Evolutionary conservation across 495 filamentous ascomycete species (phyloP), one percentile per base, ranked within the genome.

Genomic region (Penicillium lividum): DNA sequence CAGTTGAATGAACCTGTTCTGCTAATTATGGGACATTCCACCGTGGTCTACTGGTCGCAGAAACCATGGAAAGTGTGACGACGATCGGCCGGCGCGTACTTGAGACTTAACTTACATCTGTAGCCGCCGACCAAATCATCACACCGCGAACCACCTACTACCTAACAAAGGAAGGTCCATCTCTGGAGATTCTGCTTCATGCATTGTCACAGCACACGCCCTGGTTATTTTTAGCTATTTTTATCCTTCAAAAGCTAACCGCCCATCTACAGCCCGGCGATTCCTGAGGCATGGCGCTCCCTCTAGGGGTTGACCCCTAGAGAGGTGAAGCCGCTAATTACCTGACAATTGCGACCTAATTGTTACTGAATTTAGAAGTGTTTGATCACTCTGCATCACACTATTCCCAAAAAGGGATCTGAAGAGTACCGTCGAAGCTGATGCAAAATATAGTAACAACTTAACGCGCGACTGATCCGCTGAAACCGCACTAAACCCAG

Each of bases 361-460:
- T 68, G 71, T 69, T 77, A 61, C 73, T 69, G 69, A 71, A 70
- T 73, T 69, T 73, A 76, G 73, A 74, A 70, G 57, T 56, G 58
- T 55, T 56, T 54, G 52, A 57, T 58, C 53, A 52, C 50, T 48
- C 38, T 70, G 63, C 64, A 71, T 33, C 62, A 59, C 56, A 53
- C 70, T 70, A 67, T 59, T 53, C 64, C 57, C 18, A 68, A 53
- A 38, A 45, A 22, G 65, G 55, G n/a, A 72, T 71, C 67, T 72
- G 70, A 73, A 66, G 68, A 71, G 65, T 42, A 34, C 34, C 33
- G 38, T 58, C 56, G 56, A 59, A 63, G 63, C 58, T 59, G 65
- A 68, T 72, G 73, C 73, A 70, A 75, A 76, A 69, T 76, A 73
- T 75, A 77, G 75, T 63, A 77, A 74, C 75, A 71, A 47, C 56